Base-by-base conservation (phyloP, 164 flowering plant genomes). In the Cinnamomum micranthum region DNA sequence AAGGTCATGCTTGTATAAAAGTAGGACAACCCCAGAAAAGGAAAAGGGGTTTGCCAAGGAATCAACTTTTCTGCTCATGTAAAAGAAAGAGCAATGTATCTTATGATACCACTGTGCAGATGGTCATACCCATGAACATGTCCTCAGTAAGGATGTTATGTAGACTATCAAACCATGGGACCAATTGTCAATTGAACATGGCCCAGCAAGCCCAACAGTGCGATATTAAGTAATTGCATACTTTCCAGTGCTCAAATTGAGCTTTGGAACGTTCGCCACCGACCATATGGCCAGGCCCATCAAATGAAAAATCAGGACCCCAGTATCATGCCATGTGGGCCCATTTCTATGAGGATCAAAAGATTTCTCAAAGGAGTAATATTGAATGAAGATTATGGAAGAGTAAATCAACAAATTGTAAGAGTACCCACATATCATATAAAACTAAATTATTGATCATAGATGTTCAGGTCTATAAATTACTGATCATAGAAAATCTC, bases 1-100 rank as follows among this genome's bases (percentile, higher is more conserved):
- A 47, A 73, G 25, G 69, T 63, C 71, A 69, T 41, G 59, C 17
- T 41, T 69, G 71, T 23, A 69, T 15, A 31, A 47, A 73, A 62
- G 67, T 24, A 11, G 58, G 33, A 71, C 33, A 51, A 51, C 20
- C 63, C 41, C 73, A 19, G 0, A 71, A 71, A 71, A 58, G 51
- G 66, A 31, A 47, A 31, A 15, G 60, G 20, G 35, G 31, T 65
- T 69, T 69, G 58, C 27, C 71, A 69, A 69, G 58, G 74, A 28
- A 59, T 71, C 74, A 25, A 15, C 47, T 71, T 62, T 62, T 31
- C 51, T 4, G 3, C 74, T 27, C 22, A 12, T 24, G 67, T 64
- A n/a, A 22, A 64, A 64, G 24, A 31, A 25, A 6, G 31, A 35
- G 14, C 50, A 58, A 15, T 7, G 22, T 41, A 70, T 12, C 27